Base-by-base conservation (phyloP, 1,284 basidiomycete species). In the Laetiporus sulphureus region DNA sequence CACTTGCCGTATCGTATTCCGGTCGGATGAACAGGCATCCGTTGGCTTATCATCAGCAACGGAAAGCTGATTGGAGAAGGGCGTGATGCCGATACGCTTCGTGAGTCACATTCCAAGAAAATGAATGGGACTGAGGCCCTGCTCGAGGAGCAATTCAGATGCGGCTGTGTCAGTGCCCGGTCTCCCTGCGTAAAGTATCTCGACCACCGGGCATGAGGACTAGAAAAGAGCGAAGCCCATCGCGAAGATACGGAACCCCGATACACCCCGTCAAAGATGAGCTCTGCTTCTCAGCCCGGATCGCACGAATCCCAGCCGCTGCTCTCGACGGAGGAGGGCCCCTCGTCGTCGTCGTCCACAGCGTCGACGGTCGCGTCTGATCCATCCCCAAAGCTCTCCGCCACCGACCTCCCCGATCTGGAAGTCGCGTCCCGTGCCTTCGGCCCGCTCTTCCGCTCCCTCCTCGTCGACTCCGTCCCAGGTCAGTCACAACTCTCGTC, bases 391-490 rank as follows among this genome's bases (percentile, higher is more conserved):
- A 41, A 41, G 36, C 37, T 41, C 38, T 35, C 43, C 31, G 44
- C 44, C 50, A 48, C 46, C 32, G 44, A 30, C 35, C 38, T 54
- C 42, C 51, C 52, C 35, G 48, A 53, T 42, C 23, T 32, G 43
- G 51, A 40, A 47, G 41, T 18, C 34, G n/a, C 42, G 40, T 40
- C 50, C 44, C 56, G 51, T 45, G 51, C 62, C 50, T 55, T 68
- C 49, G 57, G 62, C 40, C 60, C 58, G 47, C 60, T 79, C 51
- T 63, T 77, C 45, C 56, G 45, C 31, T 71, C 71, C 12, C 62
- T 80, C 44, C 53, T 75, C 45, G 55, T 67, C 36, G 77, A 79
- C 58, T 77, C 77, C 11, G 61, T 74, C 35, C 78, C 78, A 36
- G 72, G 77, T 73, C 48, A 47, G 71, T 49, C n/a, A n/a, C n/a